Base-by-base conservation (phyloP, 202 grass and related monocot genomes). In the Schoenoplectus triqueter region DNA sequence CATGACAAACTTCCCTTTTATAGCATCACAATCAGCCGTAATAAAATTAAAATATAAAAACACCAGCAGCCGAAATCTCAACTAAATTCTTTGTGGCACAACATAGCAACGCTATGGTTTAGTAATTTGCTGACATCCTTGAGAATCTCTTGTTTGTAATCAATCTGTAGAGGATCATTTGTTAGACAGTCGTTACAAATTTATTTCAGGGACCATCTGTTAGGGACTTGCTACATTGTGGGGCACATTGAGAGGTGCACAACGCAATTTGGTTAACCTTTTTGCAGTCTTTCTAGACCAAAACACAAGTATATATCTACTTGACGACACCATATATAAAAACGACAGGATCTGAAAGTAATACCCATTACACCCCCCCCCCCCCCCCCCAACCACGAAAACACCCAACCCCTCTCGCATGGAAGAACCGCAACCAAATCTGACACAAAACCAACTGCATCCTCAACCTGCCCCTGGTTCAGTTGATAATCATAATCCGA, bases 261-360 rank as follows among this genome's bases (percentile, higher is more conserved):
- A 60, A 41, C 7, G 3, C 22, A 78, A 2, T 78, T 22, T n/a
- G 13, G 13, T 77, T 68, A 54, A 54, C 10, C 74, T 56, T 78
- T 55, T 78, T 60, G 74, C 74, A 60, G 74, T 78, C 74, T 78
- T 44, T 60, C 11, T 59, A 18, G 51, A 78, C 54, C 31, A 59
- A 15, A 78, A 57, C 21, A 55, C 69, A 49, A 15, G 17, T 70
- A 47, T 70, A 47, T 47, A 67, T 67, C 65, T 71, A 46, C 6
- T 47, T 71, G 7, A 18, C 9, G 1, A 18, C 68, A 18, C 68
- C 13, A 22, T 71, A 0, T 71, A 41, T 4, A 46, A 71, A 0
- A 71, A 71, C 6, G 48, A 47, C 68, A 19, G 68, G 41, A 71
- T 47, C 45, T 73, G 15, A 73, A 77, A 31, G 31, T 31, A 60